Evolutionary conservation across 495 filamentous ascomycete species (phyloP).

Genomic region (Wilcoxina mikolae): DNA sequence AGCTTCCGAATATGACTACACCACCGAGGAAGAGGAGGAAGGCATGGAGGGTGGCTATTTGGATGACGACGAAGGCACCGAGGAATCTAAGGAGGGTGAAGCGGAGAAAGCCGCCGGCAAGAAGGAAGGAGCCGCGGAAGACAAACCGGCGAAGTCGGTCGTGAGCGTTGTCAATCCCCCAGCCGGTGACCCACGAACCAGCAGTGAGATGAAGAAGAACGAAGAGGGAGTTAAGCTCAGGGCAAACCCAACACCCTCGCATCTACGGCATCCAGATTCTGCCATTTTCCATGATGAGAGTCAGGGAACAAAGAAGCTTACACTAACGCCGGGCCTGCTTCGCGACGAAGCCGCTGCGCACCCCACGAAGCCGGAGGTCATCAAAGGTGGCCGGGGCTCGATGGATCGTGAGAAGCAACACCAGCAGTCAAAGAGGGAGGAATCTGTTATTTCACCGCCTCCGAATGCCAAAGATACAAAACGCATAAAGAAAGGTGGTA

Average conservation of each 20-base stretch:
- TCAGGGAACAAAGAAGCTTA: constrained; percentile 92
- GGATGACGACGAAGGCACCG: constrained; percentile 73
- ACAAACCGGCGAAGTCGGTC: constrained; percentile 26
- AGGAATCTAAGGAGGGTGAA: constrained; percentile 56
- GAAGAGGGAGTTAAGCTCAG: constrained; percentile 28
- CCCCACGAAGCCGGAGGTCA: constrained; percentile 14
- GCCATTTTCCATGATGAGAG: constrained; percentile 89
- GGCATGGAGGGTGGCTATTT: constrained; percentile 38
- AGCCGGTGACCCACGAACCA: constrained; percentile 16
- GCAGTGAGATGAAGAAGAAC: background rate
- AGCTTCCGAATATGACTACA: constrained; percentile 80
- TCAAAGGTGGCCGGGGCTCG: constrained; percentile 33
- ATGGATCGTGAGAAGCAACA: constrained; percentile 43
- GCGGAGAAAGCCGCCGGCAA: constrained; percentile 30
- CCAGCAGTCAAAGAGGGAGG: constrained; percentile 30
- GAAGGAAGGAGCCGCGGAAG: constrained; percentile 29
- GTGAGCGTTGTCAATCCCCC: constrained; percentile 5
- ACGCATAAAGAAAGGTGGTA: constrained; percentile 78
- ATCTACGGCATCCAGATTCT: constrained; percentile 28
- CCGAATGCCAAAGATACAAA: constrained; percentile 53
- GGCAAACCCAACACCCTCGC: constrained; percentile 26
- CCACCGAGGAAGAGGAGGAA: constrained; percentile 67
- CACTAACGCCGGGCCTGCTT: constrained; percentile 84
- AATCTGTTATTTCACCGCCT: constrained; percentile 20
- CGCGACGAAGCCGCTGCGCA: constrained; percentile 49